A percentile compares a stretch with the other conserved stretches of the same genome.
Evolutionary conservation across 768 basidiomycete species (phyloP).

Genomic region (Mycena floridula): DNA sequence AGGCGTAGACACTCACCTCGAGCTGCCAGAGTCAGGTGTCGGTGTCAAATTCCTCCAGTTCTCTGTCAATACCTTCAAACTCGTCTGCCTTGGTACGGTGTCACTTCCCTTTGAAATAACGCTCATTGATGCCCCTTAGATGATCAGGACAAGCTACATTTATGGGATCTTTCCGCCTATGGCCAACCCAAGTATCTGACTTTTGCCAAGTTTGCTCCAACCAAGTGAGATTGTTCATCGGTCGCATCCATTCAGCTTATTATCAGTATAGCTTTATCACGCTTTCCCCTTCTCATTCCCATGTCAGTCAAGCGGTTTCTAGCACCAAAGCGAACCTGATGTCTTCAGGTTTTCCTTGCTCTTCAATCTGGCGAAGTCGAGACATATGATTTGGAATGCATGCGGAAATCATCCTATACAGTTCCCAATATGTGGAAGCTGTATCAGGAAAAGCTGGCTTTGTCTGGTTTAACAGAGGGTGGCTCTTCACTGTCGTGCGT

Average conservation of each 20-base stretch:
- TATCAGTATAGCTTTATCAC: conserved; percentile 44
- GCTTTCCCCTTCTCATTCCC: conserved; percentile 64
- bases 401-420: conserved; percentile 57
- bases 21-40: conserved; percentile 33
- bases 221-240: conserved; percentile 28
- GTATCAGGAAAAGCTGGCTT: conserved; percentile 53
- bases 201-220: conserved; percentile 42
- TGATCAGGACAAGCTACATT: conserved; percentile 44
- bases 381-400: conserved; percentile 71
- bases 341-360: conserved; percentile 38
- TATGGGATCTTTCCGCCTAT: conserved; percentile 52
- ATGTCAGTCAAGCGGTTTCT: conserved; percentile 40
- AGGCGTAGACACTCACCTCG: conserved; percentile 49
- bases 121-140: conserved; percentile 24
- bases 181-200: conserved; percentile 48
- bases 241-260: neutral
- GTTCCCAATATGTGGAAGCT: conserved; percentile 74
- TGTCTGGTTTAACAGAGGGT: conserved; percentile 32
- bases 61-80: conserved; percentile 42
- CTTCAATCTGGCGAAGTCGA: conserved; percentile 52
- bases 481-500: conserved; percentile 29
- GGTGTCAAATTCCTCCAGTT: conserved; percentile 60
- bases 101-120: neutral
- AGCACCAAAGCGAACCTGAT: conserved; percentile 9
- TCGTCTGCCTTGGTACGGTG: conserved; percentile 57